Conservation (phyloP, 2,329 filamentous ascomycete genomes). For the Sclerotiophoma versabilis region DNA sequence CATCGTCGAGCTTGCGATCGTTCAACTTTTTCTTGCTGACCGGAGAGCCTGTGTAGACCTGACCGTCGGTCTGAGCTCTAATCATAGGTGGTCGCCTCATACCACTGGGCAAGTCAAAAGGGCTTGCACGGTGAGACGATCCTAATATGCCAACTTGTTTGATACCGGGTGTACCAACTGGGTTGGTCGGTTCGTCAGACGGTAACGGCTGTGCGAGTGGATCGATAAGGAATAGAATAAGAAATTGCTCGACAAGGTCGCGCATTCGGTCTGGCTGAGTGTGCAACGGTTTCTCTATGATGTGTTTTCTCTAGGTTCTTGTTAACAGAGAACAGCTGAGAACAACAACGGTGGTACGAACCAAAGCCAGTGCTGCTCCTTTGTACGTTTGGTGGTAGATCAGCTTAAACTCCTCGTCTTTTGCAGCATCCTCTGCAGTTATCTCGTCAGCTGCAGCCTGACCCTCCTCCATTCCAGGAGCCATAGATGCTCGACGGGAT, state of each 20-base stretch:
- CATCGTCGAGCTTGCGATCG: background rate
- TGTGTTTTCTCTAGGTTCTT: slow-evolving; percentile 46
- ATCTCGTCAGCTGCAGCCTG: slow-evolving; percentile 26
- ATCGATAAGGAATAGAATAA: slow-evolving; percentile 56
- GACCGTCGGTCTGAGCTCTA: slow-evolving; percentile 25
- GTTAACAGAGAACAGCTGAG: background rate
- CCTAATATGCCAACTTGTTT: slow-evolving; percentile 28
- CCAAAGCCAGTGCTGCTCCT: slow-evolving; percentile 57
- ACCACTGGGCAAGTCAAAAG: slow-evolving; percentile 45
- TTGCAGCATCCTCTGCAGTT: slow-evolving; percentile 41
- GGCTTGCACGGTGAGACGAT: slow-evolving; percentile 36
- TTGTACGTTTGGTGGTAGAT: slow-evolving; percentile 62
- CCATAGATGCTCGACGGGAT: slow-evolving; percentile 33
- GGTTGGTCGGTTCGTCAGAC: slow-evolving; percentile 17
- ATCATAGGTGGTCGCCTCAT: slow-evolving; percentile 21
- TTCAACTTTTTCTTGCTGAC: slow-evolving; percentile 28
- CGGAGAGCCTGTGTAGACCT: slow-evolving; percentile 34
- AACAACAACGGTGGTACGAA: slow-evolving; percentile 14
- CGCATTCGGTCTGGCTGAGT: slow-evolving; percentile 53
- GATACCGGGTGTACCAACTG: slow-evolving; percentile 39
- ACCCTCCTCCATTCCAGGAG: slow-evolving; percentile 22
- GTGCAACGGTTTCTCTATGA: slow-evolving; percentile 47
- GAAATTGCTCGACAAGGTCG: slow-evolving; percentile 56
- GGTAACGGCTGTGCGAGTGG: slow-evolving; percentile 44
- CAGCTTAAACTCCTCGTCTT: slow-evolving; percentile 60